Conservation (phyloP, 257 asterid species). For the Ilex aquifolium region DNA sequence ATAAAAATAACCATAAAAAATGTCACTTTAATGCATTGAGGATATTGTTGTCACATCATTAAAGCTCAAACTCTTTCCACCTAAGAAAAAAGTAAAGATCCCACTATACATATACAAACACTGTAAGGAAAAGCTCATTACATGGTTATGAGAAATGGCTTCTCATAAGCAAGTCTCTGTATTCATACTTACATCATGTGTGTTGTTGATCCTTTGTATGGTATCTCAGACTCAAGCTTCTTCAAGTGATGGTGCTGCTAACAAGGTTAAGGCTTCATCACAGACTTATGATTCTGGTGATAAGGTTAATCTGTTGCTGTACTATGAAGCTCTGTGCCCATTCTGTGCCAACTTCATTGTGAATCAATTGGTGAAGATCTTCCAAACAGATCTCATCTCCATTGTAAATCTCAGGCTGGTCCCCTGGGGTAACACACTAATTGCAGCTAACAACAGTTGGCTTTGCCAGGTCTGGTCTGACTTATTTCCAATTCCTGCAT, state of each 20-base stretch:
- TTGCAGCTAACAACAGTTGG: conserved; percentile 57
- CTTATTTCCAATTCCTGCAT: not conserved
- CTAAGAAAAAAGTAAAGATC: too few relatives aligned
- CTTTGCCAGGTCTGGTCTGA: conserved; percentile 80
- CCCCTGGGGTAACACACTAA: conserved; percentile 92
- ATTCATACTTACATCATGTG: conserved; percentile 6
- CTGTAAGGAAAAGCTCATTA: too few relatives aligned
- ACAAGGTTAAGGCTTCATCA: not conserved
- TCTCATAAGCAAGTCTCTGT: conserved; percentile 9
- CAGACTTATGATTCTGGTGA: conserved; percentile 9
- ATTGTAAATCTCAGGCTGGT: conserved; percentile 67
- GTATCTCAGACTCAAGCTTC: conserved; percentile 16
- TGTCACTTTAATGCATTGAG: too few relatives aligned
- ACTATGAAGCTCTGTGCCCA: conserved; percentile 87
- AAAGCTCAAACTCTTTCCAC: too few relatives aligned
- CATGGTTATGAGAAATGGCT: conserved; percentile 26
- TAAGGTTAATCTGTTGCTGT: conserved; percentile 42
- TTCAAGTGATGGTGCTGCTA: conserved; percentile 2
- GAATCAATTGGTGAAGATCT: conserved; percentile 50
- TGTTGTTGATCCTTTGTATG: conserved; percentile 13
- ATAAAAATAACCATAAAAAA: too few relatives aligned
- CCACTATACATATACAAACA: too few relatives aligned
- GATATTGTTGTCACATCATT: too few relatives aligned
- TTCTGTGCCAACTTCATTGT: conserved; percentile 84
- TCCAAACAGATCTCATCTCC: conserved; percentile 62